These are phyloP conservation scores for Aspergillus heteromorphus DNA, from an alignment of 495 filamentous ascomycete genomes.

Conservation along the genomic window DNA sequence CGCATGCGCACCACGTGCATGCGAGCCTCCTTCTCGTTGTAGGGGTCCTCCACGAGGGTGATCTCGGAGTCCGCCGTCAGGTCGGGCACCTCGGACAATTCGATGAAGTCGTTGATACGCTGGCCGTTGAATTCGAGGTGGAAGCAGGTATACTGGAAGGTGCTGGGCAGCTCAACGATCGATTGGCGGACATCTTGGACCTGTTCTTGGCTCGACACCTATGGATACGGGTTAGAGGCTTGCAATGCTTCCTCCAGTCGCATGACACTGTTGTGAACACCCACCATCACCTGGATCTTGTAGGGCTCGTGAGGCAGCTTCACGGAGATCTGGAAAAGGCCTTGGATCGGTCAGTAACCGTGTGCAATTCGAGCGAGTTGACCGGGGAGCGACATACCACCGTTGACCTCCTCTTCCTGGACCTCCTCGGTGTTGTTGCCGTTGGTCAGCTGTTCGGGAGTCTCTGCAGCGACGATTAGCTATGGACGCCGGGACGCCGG, in stretches of 20 bases:
- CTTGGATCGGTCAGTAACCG: conserved; percentile 20
- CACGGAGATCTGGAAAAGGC: conserved; percentile 75
- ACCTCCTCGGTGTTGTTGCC: conserved; percentile 29
- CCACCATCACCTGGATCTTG: conserved; percentile 78
- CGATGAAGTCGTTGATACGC: conserved; percentile 90
- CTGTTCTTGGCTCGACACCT: conserved; percentile 92
- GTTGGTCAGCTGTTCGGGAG: conserved; percentile 33
- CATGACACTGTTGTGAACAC: conserved; percentile 11
- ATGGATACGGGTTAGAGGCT: conserved; percentile 15
- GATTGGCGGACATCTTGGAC: conserved; percentile 97
- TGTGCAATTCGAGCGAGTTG: not conserved
- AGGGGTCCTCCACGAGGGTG: conserved; percentile 85
- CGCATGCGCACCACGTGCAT: conserved; percentile 87
- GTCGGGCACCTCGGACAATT: conserved; percentile 84
- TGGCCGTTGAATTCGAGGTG: conserved; percentile 83
- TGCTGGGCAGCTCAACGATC: conserved; percentile 87
- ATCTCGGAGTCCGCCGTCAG: conserved; percentile 70
- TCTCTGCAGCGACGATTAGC: conserved; percentile 29
- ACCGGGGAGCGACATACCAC: conserved; percentile 27
- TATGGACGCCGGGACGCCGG: not conserved
- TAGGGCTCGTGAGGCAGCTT: conserved; percentile 75
- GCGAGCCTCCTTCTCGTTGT: conserved; percentile 96
- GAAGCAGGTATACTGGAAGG: conserved; percentile 97
- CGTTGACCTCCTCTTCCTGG: conserved; percentile 36
- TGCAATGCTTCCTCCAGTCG: not conserved